phyloP scores from a whole-genome alignment of 441 rosid genomes.

The Lagerstroemia fauriei region DNA sequence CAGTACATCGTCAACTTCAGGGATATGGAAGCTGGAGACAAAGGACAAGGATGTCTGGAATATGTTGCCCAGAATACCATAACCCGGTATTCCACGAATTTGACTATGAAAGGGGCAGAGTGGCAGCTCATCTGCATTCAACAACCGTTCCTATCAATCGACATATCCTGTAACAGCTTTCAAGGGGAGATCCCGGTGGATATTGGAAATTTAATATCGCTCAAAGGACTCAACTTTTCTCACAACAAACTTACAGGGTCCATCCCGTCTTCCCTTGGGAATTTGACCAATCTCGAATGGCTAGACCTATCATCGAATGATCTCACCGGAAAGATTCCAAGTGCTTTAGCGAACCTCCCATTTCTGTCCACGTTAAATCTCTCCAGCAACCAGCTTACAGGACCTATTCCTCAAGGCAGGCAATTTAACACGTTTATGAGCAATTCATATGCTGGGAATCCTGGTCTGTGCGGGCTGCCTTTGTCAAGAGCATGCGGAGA shows the following conservation, averaged over 20 bases:
- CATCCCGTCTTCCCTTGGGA: slow-evolving; percentile 2
- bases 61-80: neutral
- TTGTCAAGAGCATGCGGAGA: slow-evolving; percentile 18
- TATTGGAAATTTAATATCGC: neutral
- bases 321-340: slow-evolving; percentile 11
- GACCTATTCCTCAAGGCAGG: slow-evolving; percentile 4
- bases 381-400: neutral
- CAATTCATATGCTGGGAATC: neutral
- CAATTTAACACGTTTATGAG: neutral
- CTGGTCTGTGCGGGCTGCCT: neutral
- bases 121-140: neutral
- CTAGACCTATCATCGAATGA: neutral
- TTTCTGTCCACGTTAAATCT: neutral
- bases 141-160: neutral
- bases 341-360: neutral
- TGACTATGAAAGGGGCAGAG: neutral
- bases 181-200: neutral
- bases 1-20: neutral
- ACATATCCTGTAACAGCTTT: neutral
- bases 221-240: slow-evolving; percentile 6
- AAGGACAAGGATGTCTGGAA: neutral
- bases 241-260: neutral
- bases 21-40: neutral
- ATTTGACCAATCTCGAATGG: slow-evolving; percentile 15
- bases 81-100: neutral